Conservation (phyloP, 352 stramenopile species). For the Pythium vanterpoolii region DNA sequence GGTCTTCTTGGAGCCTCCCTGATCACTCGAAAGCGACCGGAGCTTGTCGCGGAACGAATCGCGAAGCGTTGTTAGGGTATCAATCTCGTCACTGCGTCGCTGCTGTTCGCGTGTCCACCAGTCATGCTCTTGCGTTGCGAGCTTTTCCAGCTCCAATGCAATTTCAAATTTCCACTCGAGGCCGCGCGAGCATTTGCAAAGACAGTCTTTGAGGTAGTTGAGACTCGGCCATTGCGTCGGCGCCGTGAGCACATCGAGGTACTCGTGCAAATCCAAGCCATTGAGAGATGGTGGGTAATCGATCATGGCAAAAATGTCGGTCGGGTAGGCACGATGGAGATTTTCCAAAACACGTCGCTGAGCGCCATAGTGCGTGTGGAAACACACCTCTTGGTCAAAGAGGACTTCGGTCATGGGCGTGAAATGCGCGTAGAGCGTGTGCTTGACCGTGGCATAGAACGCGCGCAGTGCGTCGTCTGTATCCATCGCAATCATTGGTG, state of each 20-base stretch:
- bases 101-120: conserved; percentile 43
- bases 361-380: conserved; percentile 34
- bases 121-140: conserved; percentile 63
- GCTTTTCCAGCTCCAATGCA: conserved; percentile 57
- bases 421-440: conserved; percentile 31
- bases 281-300: conserved; percentile 73
- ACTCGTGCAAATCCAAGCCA: conserved; percentile 61
- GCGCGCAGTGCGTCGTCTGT: conserved; percentile 25
- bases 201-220: conserved; percentile 77
- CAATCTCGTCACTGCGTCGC: conserved; percentile 67
- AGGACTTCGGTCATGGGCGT: conserved; percentile 35
- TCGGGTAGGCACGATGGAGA: conserved; percentile 23
- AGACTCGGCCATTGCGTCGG: conserved; percentile 77
- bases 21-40: conserved; percentile 17
- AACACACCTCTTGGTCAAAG: conserved; percentile 35
- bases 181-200: conserved; percentile 70
- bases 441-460: conserved; percentile 30
- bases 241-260: conserved; percentile 45
- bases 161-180: conserved; percentile 81
- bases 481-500: conserved; percentile 14
- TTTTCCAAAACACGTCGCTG: conserved; percentile 26
- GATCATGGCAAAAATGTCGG: conserved; percentile 40
- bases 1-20: conserved; percentile 9
- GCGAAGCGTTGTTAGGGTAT: conserved; percentile 63
- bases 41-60: conserved; percentile 72